Base-by-base conservation (phyloP, 352 stramenopile genomes). In the Globisporangium echinulatum region DNA sequence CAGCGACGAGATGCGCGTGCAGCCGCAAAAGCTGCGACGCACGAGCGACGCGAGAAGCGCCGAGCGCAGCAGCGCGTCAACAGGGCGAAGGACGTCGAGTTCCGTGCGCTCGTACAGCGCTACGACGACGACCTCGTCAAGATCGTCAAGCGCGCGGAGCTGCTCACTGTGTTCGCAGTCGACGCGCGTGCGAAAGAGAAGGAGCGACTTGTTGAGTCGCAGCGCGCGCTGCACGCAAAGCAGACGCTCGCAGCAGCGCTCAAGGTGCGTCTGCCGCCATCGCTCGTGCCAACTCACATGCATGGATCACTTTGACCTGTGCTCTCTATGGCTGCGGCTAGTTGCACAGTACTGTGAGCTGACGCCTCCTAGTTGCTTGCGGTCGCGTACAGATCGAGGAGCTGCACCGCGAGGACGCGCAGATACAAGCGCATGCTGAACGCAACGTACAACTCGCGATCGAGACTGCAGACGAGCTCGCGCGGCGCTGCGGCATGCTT, bases 21-120 rank as follows among this genome's bases (percentile, higher is more conserved):
- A 51, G 58, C 63, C 17, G 75, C 76, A 36, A 79, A 74, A 54
- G 49, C 40, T 49, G 75, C 71, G 13, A 60, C 59, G 19, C 70
- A 63, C 40, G 78, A 86, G 49, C 72, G 72, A 2, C 81, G 77
- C 36, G 49, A 69, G 10, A 84, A 79, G 58, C 72, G 78, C 5
- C 75, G 67, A 42, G 61, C 66, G 25, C 75, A 88, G 6, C 68
- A 67, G n/a, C 43, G 68, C 9, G 56, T 71, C 43, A 86, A 76
- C 17, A 76, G 73, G 43, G 64, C 73, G 49, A 85, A 85, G 15
- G 75, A 83, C 53, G 48, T 46, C 6, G 78, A 86, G 46, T 85
- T 83, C 42, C 72, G 70, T 7, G 48, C 54, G 36, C 64, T 77
- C 5, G 51, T 88, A 7, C 71, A 78, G 15, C 54, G 74, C 1